Base-by-base conservation (phyloP, 495 filamentous ascomycete species). In the Penicillium diatomitis region DNA sequence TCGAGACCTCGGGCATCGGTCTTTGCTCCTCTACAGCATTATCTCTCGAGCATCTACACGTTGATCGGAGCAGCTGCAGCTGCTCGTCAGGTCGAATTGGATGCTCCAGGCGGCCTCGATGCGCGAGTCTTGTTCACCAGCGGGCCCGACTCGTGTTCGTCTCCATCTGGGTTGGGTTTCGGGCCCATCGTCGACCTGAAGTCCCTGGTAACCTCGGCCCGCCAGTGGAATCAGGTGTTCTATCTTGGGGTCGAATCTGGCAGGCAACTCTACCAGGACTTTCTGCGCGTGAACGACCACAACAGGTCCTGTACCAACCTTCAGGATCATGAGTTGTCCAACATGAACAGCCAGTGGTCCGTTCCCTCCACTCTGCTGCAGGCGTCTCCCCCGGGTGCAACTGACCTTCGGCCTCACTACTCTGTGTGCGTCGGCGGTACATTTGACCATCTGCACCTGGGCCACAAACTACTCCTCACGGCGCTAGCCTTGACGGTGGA, bases 391-490 rank as follows among this genome's bases (percentile, higher is more conserved):
- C 29, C 70, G 39, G 38, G 48, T 40, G 12, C 12, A 4, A 30
- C 12, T 4, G 33, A 32, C 52, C 38, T 48, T 49, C 30, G 55
- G 12, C 56, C 61, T 40, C 76, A 83, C 60, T 61, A 65, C 52
- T 75, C 77, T 11, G 85, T 95, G 32, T 82, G 80, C n/a, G 82
- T 97, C 32, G 92, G 91, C 38, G 92, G 92, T 12, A 97, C 92
- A 4, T 98, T 97, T 63, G 92, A 98, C 66, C 88, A 97, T 67
- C 79, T 98, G 35, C 92, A 97, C 61, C 79, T 87, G 30, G 92
- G 92, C n/a, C 92, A 98, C 71, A 96, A 96, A 61, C 75, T 96
- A 27, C 79, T 98, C 5, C 73, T 98, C 34, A 91, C 90, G 6
- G 90, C 90, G 56, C 85, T 82, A 6, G 84, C 85, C 4, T 72